Conservation (phyloP, 495 filamentous ascomycete species). For the Aspergillus campestris region DNA sequence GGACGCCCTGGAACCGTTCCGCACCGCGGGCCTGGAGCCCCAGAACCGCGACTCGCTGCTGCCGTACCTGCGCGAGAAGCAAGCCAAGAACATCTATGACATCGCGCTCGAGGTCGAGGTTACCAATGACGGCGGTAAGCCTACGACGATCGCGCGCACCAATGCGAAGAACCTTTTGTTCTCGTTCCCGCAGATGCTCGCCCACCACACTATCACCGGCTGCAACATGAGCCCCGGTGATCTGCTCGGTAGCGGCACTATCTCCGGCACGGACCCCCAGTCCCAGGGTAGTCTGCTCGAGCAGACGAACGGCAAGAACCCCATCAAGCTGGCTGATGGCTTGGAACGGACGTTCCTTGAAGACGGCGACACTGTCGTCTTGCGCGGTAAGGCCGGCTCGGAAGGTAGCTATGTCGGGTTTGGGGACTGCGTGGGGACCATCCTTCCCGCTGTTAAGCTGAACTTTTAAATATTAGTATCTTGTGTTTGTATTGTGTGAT, state of each 20-base stretch:
- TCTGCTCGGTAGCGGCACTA: slow-evolving; percentile 82
- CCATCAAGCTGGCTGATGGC: slow-evolving; percentile 57
- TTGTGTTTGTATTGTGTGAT: not conserved
- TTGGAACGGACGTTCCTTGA: slow-evolving; percentile 69
- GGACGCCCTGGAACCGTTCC: slow-evolving; percentile 73
- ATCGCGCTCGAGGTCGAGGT: slow-evolving; percentile 70
- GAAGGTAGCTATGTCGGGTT: slow-evolving; percentile 62
- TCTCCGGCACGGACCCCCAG: slow-evolving; percentile 58
- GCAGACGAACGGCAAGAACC: slow-evolving; percentile 60
- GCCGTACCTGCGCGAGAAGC: slow-evolving; percentile 61
- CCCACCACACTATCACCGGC: slow-evolving; percentile 81
- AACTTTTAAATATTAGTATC: slow-evolving; percentile 1
- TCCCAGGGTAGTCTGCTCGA: slow-evolving; percentile 74
- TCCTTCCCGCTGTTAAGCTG: slow-evolving; percentile 37
- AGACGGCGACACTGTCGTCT: slow-evolving; percentile 72
- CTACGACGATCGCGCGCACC: slow-evolving; percentile 56
- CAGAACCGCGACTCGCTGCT: slow-evolving; percentile 54
- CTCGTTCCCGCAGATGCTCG: slow-evolving; percentile 91
- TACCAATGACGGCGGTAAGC: slow-evolving; percentile 54
- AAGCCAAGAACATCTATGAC: slow-evolving; percentile 57
- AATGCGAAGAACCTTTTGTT: slow-evolving; percentile 69
- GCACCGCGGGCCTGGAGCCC: slow-evolving; percentile 46
- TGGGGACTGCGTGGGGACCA: slow-evolving; percentile 57
- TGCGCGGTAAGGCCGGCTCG: slow-evolving; percentile 59
- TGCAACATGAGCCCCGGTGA: slow-evolving; percentile 79